Percentiles rank a stretch among this genome's conserved stretches.
phyloP scores from a whole-genome alignment of 108 stramenopile genomes.

The Epipyxis sp. region DNA sequence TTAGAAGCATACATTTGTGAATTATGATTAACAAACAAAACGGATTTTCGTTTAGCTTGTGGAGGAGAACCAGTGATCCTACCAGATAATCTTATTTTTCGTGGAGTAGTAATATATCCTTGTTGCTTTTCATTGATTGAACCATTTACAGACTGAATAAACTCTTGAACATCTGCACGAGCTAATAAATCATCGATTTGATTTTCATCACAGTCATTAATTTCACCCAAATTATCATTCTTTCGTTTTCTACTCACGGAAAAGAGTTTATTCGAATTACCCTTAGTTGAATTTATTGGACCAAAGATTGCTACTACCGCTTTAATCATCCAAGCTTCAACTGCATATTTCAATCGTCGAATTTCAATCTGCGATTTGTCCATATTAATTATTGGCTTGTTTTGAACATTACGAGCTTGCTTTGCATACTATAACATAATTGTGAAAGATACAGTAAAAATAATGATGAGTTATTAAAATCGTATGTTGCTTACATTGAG shows the following conservation, averaged over 20 bases:
- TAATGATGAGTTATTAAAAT: background rate
- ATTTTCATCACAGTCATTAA: no score
- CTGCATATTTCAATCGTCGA: conserved; percentile 10
- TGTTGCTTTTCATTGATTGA: background rate
- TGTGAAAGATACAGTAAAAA: background rate
- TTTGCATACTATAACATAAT: background rate
- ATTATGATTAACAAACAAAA: no score
- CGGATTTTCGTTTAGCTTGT: no score
- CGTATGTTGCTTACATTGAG: conserved; percentile 46
- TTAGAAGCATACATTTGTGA: no score
- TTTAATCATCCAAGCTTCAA: conserved; percentile 7
- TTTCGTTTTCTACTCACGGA: background rate
- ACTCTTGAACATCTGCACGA: conserved; percentile 1
- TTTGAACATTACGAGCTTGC: conserved; percentile 38
- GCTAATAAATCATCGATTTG: background rate
- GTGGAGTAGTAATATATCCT: background rate
- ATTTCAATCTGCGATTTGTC: conserved; percentile 46
- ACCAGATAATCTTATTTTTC: background rate
- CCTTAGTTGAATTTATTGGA: background rate
- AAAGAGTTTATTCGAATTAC: background rate
- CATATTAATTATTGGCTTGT: conserved; percentile 52
- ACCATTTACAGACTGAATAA: background rate
- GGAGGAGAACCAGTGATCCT: no score
- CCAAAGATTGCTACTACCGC: background rate
- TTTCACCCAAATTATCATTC: background rate